Percentiles rank a stretch among this genome's conserved stretches.
phyloP scores from a whole-genome alignment of 2,329 filamentous ascomycete species.

The Penicillium sp. region DNA sequence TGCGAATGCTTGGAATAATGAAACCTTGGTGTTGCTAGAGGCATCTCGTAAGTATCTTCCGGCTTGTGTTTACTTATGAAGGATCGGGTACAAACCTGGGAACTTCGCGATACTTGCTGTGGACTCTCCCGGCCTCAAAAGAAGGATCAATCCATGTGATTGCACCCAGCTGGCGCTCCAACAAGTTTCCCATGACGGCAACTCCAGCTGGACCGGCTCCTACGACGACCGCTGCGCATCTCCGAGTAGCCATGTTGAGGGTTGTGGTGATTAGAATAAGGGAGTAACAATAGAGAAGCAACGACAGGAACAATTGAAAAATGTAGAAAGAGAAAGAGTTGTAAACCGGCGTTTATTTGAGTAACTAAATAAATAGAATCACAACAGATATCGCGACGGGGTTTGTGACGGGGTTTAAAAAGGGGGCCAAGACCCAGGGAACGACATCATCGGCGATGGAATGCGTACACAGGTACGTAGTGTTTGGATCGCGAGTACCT shows the following conservation, averaged over 20 bases:
- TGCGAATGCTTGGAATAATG: conserved; percentile 59
- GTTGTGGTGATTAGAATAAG: neutral
- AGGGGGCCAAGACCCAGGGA: conserved; percentile 16
- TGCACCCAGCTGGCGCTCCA: conserved; percentile 54
- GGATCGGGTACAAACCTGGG: conserved; percentile 45
- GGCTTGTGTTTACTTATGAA: neutral
- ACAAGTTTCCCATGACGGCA: conserved; percentile 61
- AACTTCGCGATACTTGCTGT: conserved; percentile 60
- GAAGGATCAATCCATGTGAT: conserved; percentile 61
- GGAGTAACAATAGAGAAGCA: neutral
- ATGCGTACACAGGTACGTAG: conserved; percentile 5
- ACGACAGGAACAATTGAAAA: neutral
- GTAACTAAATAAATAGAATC: conserved; percentile 21
- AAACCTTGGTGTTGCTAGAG: conserved; percentile 60
- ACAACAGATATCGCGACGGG: conserved; percentile 3
- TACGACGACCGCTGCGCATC: conserved; percentile 57
- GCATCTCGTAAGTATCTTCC: neutral
- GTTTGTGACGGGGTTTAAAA: conserved; percentile 8
- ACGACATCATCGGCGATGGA: conserved; percentile 13
- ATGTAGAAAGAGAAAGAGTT: neutral
- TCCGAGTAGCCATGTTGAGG: conserved; percentile 31
- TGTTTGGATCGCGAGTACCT: too few species aligned
- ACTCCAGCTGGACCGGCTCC: conserved; percentile 61
- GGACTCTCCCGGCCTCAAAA: conserved; percentile 56
- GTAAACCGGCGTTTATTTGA: conserved; percentile 10